Conservation (phyloP, 192 early-diverging fungal genomes). For the Ambispora gerdemannii region DNA sequence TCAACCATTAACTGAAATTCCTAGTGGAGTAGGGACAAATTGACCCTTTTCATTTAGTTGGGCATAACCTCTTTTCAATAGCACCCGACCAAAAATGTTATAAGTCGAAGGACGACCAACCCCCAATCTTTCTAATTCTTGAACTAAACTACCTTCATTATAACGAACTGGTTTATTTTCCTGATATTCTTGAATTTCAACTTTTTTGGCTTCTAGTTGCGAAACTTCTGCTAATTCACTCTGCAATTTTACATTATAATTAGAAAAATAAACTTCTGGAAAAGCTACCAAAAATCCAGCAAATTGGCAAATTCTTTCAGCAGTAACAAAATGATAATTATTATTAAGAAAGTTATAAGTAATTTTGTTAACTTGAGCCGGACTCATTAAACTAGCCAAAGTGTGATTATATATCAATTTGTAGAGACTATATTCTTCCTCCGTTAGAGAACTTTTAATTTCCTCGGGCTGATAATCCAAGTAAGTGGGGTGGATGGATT, state of each 20-base stretch:
- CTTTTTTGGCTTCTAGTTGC: conserved; percentile 18
- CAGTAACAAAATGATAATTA: conserved; percentile 19
- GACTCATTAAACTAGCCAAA: conserved; percentile 17
- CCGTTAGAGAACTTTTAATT: conserved; percentile 11
- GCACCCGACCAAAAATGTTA: not conserved
- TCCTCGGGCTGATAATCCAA: conserved; percentile 5
- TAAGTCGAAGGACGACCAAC: conserved; percentile 14
- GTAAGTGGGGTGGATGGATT: conserved; percentile 10
- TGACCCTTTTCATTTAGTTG: conserved; percentile 13
- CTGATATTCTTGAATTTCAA: conserved; percentile 9
- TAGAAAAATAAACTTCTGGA: conserved; percentile 19
- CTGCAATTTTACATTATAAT: conserved; percentile 15
- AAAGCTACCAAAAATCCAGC: conserved; percentile 3
- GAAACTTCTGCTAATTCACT: conserved; percentile 7
- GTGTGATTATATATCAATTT: conserved; percentile 11
- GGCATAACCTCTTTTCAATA: conserved; percentile 13
- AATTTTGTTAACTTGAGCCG: conserved; percentile 13
- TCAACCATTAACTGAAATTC: not conserved
- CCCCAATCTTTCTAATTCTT: conserved; percentile 11
- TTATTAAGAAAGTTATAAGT: conserved; percentile 13
- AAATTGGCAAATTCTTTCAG: conserved; percentile 3
- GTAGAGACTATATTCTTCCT: conserved; percentile 4
- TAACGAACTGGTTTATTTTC: conserved; percentile 15
- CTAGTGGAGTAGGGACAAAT: conserved; percentile 8
- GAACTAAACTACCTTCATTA: conserved; percentile 15